Percentiles rank a stretch among this genome's conserved stretches.
phyloP scores from a whole-genome alignment of 2,329 filamentous ascomycete species.

The Aspergillus caelatus region DNA sequence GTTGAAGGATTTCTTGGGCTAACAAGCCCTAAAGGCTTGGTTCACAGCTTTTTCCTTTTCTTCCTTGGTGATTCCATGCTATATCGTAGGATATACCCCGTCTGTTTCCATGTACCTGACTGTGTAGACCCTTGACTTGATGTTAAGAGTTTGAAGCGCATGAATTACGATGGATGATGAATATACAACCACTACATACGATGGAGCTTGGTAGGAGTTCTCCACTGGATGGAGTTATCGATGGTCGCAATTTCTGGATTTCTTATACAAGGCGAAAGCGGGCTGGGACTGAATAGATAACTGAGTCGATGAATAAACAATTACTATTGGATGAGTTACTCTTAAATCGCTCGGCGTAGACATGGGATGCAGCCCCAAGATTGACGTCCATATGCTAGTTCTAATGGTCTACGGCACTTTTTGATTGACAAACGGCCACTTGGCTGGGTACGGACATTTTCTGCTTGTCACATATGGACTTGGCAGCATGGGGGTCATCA shows the following conservation, averaged over 20 bases:
- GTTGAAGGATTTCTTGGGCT: background rate
- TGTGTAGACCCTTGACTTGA: background rate
- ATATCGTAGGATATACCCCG: constrained; percentile 5
- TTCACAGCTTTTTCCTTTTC: background rate
- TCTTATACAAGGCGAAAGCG: background rate
- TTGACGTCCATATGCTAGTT: background rate
- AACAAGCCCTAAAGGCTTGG: background rate
- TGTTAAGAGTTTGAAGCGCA: background rate
- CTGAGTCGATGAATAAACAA: background rate
- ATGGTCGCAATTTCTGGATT: background rate
- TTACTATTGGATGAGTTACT: background rate
- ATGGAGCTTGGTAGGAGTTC: background rate
- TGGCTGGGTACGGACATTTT: background rate
- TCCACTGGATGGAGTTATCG: background rate
- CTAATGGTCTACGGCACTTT: background rate
- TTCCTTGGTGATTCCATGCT: background rate
- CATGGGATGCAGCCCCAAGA: background rate
- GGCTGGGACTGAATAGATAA: background rate
- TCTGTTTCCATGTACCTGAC: background rate
- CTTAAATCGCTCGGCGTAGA: background rate
- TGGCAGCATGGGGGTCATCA: background rate
- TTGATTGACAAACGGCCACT: background rate
- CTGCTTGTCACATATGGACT: background rate
- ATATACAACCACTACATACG: background rate
- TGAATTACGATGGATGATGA: background rate